Percentiles rank a stretch among this genome's conserved stretches.
Evolutionary conservation across 2,329 filamentous ascomycete species (phyloP).

Genomic region (Emericellopsis cladophorae): DNA sequence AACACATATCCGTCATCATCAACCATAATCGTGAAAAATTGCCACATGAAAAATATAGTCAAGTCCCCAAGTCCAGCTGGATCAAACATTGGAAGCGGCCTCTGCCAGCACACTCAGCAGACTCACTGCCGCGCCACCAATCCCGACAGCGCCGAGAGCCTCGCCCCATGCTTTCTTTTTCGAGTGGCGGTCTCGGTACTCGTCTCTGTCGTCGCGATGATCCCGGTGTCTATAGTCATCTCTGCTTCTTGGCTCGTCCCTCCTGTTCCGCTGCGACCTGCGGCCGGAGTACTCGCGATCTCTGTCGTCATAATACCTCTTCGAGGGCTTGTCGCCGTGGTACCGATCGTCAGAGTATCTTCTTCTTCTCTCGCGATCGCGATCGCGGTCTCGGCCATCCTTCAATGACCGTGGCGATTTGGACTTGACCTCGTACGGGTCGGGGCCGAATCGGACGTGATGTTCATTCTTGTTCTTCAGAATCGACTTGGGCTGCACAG

Average conservation of each 20-base stretch:
- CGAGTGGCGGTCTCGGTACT: conserved; percentile 15
- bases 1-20: no score
- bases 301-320: conserved; percentile 9
- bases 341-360: conserved; percentile 9
- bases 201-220: conserved; percentile 19
- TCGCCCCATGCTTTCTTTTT: conserved; percentile 37
- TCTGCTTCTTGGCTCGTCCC: conserved; percentile 7
- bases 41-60: no score
- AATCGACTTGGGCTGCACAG: conserved; percentile 40
- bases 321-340: conserved; percentile 14
- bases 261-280: not conserved
- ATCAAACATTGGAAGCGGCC: conserved; percentile 25
- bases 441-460: conserved; percentile 39
- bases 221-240: conserved; percentile 21
- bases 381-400: conserved; percentile 12
- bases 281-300: not conserved
- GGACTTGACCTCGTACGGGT: conserved; percentile 29
- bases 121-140: conserved; percentile 48
- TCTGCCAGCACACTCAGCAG: conserved; percentile 45
- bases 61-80: not conserved
- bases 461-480: conserved; percentile 48
- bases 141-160: conserved; percentile 42
- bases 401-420: conserved; percentile 7
- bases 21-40: no score
- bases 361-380: conserved; percentile 11